These are phyloP conservation scores for Calonectria montana DNA, from an alignment of 2,329 filamentous ascomycete species.

Conservation along the genomic window DNA sequence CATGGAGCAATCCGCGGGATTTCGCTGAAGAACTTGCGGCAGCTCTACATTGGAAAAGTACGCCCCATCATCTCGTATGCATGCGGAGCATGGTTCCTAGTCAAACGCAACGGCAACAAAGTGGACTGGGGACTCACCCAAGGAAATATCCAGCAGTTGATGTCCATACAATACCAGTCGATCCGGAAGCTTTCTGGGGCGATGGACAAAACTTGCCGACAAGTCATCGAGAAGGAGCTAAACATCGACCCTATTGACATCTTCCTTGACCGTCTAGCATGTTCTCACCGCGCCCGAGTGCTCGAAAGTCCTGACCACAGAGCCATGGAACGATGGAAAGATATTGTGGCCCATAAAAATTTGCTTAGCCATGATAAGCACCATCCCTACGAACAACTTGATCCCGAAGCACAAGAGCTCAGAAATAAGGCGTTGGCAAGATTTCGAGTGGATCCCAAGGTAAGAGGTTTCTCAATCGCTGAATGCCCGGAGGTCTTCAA, in stretches of 20 bases:
- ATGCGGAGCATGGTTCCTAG: not conserved
- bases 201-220: not conserved
- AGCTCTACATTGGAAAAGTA: not conserved
- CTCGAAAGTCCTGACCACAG: not conserved
- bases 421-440: not conserved
- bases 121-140: not conserved
- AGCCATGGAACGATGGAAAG: not conserved
- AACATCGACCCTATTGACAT: not conserved
- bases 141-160: not conserved
- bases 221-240: not conserved
- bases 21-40: not conserved
- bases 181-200: not conserved
- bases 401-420: not conserved
- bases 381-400: not conserved
- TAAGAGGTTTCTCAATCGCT: not conserved
- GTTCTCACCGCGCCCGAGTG: not conserved
- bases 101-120: not conserved
- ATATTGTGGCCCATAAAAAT: not conserved
- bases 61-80: not conserved
- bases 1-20: not conserved
- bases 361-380: too few relatives aligned
- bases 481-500: not conserved
- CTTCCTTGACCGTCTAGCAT: not conserved
- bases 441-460: not conserved
- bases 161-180: not conserved